Evolutionary conservation across 495 filamentous ascomycete genomes (phyloP).

Genomic region (Hypoxylon trugodes): DNA sequence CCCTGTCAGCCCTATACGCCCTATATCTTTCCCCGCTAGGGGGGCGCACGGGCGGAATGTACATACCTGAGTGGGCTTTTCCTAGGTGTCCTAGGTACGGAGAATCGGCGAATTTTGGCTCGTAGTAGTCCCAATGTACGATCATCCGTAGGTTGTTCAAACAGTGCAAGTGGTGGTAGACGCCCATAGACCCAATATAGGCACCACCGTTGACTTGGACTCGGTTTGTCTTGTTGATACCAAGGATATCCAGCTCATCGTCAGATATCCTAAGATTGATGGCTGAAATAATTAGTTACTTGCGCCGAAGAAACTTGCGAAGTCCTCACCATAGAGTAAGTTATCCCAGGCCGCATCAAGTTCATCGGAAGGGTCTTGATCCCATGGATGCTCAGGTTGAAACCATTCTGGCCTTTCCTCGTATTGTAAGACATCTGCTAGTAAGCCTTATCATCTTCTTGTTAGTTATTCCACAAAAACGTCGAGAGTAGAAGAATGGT

Average conservation of each 20-base stretch:
- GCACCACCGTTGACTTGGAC: conserved; percentile 39
- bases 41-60: too few species aligned
- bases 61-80: conserved; percentile 21
- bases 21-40: not conserved
- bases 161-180: conserved; percentile 48
- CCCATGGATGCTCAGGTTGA: conserved; percentile 18
- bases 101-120: conserved; percentile 6
- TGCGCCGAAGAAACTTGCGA: not conserved
- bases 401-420: conserved; percentile 33
- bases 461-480: not conserved
- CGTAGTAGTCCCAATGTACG: conserved; percentile 36
- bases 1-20: not conserved
- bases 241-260: conserved; percentile 33
- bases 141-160: conserved; percentile 34
- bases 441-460: conserved; percentile 1
- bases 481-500: not conserved
- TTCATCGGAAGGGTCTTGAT: conserved; percentile 27
- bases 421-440: conserved; percentile 5
- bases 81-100: conserved; percentile 11
- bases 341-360: conserved; percentile 41
- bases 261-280: conserved; percentile 38
- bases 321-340: conserved; percentile 27
- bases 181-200: conserved; percentile 42
- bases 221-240: conserved; percentile 36
- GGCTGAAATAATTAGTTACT: conserved; percentile 2